Evolutionary conservation across 768 basidiomycete genomes (phyloP).

Genomic region (Leccinellum albellum): DNA sequence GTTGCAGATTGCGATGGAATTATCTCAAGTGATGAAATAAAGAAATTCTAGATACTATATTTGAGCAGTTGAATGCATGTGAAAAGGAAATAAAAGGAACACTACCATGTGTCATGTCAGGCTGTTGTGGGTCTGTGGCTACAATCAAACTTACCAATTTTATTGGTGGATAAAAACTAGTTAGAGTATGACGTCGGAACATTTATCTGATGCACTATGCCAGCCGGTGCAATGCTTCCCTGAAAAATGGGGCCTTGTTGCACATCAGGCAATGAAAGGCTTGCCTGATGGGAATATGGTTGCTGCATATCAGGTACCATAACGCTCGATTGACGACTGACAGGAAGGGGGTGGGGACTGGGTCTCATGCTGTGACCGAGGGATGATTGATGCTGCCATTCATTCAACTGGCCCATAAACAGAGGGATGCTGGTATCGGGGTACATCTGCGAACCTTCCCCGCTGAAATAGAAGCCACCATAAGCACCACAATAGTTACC

Average conservation of each 20-base stretch:
- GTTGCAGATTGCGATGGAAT: background rate
- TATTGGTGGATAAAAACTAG: too few species aligned
- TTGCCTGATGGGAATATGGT: background rate
- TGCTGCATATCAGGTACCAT: background rate
- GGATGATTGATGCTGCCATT: background rate
- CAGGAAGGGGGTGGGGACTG: background rate
- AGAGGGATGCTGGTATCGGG: background rate
- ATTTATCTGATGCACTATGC: background rate
- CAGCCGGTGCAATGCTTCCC: background rate
- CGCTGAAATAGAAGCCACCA: too few species aligned
- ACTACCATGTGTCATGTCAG: too few species aligned
- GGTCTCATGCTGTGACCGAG: background rate
- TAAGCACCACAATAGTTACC: too few species aligned
- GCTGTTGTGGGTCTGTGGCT: too few species aligned
- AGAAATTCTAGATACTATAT: background rate
- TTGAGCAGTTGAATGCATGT: too few species aligned
- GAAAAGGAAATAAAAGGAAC: too few species aligned
- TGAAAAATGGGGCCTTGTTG: background rate
- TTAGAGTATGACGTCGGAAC: background rate
- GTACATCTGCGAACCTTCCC: background rate
- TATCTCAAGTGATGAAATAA: background rate
- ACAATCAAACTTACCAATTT: too few species aligned
- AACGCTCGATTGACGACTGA: background rate
- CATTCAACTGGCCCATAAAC: background rate
- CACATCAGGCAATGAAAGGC: background rate